phyloP scores from a whole-genome alignment of 179 eudicot species.

The Nepenthes alata region DNA sequence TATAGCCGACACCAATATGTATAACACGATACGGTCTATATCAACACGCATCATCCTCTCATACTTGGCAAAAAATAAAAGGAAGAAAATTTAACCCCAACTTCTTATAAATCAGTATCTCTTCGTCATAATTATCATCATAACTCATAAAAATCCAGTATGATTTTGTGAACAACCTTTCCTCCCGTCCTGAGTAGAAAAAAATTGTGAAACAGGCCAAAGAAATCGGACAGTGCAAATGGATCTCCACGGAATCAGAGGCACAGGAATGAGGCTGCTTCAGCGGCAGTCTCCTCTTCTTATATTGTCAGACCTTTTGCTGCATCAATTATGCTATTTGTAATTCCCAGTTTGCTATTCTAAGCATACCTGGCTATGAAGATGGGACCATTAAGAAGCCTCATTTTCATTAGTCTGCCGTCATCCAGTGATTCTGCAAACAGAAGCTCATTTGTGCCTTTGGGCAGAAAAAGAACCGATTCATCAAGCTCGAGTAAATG shows the following conservation, averaged over 20 bases:
- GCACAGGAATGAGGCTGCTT: slow-evolving; percentile 15
- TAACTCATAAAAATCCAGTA: not conserved
- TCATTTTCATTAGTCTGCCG: not conserved
- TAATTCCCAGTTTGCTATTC: slow-evolving; percentile 12
- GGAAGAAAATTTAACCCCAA: too few relatives aligned
- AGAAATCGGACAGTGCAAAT: slow-evolving; percentile 7
- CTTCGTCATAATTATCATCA: not conserved
- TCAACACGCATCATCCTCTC: too few relatives aligned
- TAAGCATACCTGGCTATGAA: not conserved
- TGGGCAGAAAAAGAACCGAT: not conserved
- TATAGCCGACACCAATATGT: too few relatives aligned
- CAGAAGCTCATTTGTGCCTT: not conserved
- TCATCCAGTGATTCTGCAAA: not conserved
- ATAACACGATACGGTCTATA: too few relatives aligned
- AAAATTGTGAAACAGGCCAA: slow-evolving; percentile 15
- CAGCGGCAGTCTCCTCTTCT: slow-evolving; percentile 17
- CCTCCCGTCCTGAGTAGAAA: not conserved
- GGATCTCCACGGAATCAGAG: slow-evolving; percentile 6
- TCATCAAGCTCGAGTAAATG: slow-evolving; percentile 5
- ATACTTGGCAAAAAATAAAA: too few relatives aligned
- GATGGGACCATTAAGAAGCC: not conserved
- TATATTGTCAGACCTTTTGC: not conserved
- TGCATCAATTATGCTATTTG: not conserved
- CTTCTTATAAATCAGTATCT: not conserved
- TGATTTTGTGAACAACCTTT: not conserved